Evolutionary conservation across 1,284 basidiomycete genomes (phyloP).

Genomic region (Ganoderma leucocontextum): DNA sequence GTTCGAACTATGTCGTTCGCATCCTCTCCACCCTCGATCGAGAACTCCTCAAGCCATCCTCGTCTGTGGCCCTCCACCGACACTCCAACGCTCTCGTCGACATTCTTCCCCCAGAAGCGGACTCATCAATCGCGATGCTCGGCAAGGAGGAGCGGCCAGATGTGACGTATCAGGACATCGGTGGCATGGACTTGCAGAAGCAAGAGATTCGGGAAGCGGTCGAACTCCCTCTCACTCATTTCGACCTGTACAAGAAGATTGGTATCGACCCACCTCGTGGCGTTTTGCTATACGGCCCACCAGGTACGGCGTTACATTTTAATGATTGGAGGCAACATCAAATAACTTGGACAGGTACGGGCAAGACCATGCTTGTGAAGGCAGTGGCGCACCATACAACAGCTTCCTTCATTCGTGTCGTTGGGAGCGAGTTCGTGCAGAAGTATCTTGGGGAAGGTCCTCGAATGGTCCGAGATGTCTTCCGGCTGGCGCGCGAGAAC

Average conservation of each 20-base stretch:
- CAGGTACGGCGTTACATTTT: conserved; percentile 59
- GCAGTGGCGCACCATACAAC: conserved; percentile 98
- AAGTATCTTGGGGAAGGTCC: conserved; percentile 99
- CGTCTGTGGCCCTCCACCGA: conserved; percentile 96
- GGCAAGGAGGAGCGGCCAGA: conserved; percentile 94
- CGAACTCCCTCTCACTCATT: conserved; percentile 96
- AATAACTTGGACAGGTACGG: conserved; percentile 75
- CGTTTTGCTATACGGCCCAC: conserved; percentile 93
- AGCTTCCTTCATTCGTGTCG: conserved; percentile 97
- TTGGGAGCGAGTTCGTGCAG: conserved; percentile 98
- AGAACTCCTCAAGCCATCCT: conserved; percentile 96
- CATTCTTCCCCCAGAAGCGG: conserved; percentile 98
- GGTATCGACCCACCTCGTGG: conserved; percentile 98
- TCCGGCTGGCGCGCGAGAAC: conserved; percentile 97
- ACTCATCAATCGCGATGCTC: conserved; percentile 96
- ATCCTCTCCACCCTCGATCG: conserved; percentile 98
- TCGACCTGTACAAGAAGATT: conserved; percentile 99
- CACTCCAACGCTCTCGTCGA: conserved; percentile 99
- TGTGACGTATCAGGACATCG: conserved; percentile 90
- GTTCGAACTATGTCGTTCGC: conserved; percentile 98
- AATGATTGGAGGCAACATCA: neutral
- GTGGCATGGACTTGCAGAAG: conserved; percentile 98
- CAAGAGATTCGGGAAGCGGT: conserved; percentile 99
- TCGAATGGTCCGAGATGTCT: conserved; percentile 99
- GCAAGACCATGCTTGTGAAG: conserved; percentile 99